Base-by-base conservation (phyloP, 2,329 filamentous ascomycete species). In the Reticulascus tulasneorum region DNA sequence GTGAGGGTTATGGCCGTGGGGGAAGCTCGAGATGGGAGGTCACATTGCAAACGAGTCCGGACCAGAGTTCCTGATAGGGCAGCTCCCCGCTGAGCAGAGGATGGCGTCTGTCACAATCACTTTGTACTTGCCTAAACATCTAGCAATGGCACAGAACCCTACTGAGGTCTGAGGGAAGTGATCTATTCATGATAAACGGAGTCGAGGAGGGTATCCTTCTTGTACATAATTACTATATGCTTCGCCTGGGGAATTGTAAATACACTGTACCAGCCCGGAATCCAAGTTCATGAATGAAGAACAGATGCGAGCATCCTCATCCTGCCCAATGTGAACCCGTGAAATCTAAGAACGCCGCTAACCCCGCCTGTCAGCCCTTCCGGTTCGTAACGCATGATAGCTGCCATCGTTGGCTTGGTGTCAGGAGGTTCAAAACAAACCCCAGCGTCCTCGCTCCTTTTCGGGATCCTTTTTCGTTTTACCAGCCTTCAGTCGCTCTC, bases 21-120 rank as follows among this genome's bases (percentile, higher is more conserved):
- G 80, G 77, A 11, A 85, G 82, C 23, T 72, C 93, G 55, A 82
- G 82, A 52, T 98, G 93, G 93, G 93, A 98, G 64, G 87, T 97
- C 11, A 94, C 86, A 29, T 72, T 94, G 34, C 88, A 97, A 65
- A 80, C 88, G 55, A 80, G 62, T 36, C 61, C 61, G 6, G 61
- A 64, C 32, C 42, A 48, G 20, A 49, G 41, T 22, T 44, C 35
- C 38, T 25, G 20, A 37, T 9, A 25, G 16, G 16, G 19, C 10
- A 29, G 11, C 26, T 8, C 26, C 26, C 8, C 9, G 23, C 20
- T 8, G 17, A 6, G 31, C 15, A 28, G 4, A n/a, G 12, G 8
- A 17, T 21, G 15, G 19, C 5, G 28, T 16, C 28, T 5, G 28
- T 12, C 16, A n/a, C 4, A 13, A 24, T 9, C 23, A 24, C 13